phyloP scores from a whole-genome alignment of 129 eudicot genomes.

The Dittrichia graveolens region DNA sequence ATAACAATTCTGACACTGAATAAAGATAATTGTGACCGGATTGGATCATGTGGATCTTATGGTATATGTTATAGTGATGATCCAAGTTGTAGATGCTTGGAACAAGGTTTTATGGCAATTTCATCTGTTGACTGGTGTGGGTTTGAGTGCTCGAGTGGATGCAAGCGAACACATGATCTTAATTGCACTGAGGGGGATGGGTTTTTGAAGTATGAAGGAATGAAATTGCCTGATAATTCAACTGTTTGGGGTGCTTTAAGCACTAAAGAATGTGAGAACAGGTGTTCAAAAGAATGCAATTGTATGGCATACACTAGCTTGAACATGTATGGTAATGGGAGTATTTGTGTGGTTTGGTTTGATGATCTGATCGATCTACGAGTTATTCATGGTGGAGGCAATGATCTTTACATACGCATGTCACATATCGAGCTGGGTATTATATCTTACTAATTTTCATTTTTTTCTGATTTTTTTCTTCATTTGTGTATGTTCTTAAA shows the following conservation, averaged over 20 bases:
- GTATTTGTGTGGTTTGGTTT: conserved; percentile 49
- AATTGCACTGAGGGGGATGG: conserved; percentile 52
- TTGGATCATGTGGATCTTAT: conserved; percentile 56
- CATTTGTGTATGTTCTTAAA: background rate
- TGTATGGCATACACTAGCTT: conserved; percentile 56
- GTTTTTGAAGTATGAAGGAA: conserved; percentile 48
- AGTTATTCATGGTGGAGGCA: conserved; percentile 36
- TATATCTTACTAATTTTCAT: background rate
- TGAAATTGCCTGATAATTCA: conserved; percentile 60
- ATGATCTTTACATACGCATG: conserved; percentile 52
- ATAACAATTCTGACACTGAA: conserved; percentile 39
- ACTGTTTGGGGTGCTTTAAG: conserved; percentile 42
- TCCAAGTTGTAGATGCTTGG: conserved; percentile 53
- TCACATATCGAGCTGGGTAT: conserved; percentile 45
- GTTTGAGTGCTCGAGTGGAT: conserved; percentile 51
- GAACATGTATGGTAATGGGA: conserved; percentile 50
- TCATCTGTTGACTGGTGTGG: conserved; percentile 50
- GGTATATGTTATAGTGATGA: conserved; percentile 50
- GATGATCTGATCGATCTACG: conserved; percentile 44
- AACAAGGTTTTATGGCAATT: conserved; percentile 47
- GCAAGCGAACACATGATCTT: conserved; percentile 36
- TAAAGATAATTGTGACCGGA: conserved; percentile 53
- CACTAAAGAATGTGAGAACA: conserved; percentile 36
- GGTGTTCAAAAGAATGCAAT: conserved; percentile 40
- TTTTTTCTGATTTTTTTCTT: background rate